phyloP scores from a whole-genome alignment of 352 stramenopile genomes.

The Globisporangium takayamanum region DNA sequence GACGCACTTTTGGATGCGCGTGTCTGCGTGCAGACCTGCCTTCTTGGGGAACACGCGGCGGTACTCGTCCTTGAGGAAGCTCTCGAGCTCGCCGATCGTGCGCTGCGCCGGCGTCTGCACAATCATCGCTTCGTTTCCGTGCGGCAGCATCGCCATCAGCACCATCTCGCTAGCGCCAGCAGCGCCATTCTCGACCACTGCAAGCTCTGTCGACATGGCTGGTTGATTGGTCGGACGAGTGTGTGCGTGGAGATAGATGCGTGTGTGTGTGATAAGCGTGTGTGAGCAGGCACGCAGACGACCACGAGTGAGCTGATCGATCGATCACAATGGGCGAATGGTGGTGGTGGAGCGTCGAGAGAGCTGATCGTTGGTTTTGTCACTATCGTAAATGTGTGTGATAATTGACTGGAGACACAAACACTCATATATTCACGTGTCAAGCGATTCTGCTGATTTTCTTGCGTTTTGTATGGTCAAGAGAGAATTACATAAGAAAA shows the following conservation, averaged over 20 bases:
- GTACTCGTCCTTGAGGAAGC: slow-evolving; percentile 57
- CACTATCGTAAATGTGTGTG: no score
- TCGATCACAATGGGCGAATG: no score
- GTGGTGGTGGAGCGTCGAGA: no score
- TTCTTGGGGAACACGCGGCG: slow-evolving; percentile 51
- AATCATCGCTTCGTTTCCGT: slow-evolving; percentile 54
- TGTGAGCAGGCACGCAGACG: no score
- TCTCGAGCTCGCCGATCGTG: slow-evolving; percentile 55
- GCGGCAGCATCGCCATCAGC: slow-evolving; percentile 61
- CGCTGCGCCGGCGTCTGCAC: slow-evolving; percentile 44
- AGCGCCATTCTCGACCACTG: slow-evolving; percentile 19
- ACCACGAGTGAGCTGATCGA: no score
- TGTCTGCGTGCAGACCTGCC: slow-evolving; percentile 31
- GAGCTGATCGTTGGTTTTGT: no score
- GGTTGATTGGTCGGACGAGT: neutral
- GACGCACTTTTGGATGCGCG: slow-evolving; percentile 74
- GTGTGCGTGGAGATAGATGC: neutral
- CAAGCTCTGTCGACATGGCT: slow-evolving; percentile 15
- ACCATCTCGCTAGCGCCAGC: slow-evolving; percentile 39
- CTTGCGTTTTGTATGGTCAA: no score
- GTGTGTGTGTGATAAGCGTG: neutral
- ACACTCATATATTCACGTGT: no score
- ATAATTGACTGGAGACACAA: no score
- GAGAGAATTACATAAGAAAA: no score
- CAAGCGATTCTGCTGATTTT: no score